Evolutionary conservation across 1,139 yeast species (phyloP), one percentile per base, ranked within the genome.

Genomic region (Yamadazyma atmosphaerica): DNA sequence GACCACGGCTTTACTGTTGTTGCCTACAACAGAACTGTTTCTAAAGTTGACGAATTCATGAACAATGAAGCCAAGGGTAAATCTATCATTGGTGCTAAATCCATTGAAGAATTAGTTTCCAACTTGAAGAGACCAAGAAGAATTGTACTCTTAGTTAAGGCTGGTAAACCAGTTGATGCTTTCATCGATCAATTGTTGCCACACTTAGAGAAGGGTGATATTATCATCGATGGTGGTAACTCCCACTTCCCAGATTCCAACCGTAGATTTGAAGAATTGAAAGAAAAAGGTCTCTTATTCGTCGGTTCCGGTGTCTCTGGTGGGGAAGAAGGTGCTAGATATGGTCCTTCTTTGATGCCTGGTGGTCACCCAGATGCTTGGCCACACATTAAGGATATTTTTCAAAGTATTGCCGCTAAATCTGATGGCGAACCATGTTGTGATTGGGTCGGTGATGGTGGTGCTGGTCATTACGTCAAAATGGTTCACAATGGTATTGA

Each of bases 401-500:
- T 92, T 89, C 98, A 92, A 77, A 81, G 90, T 45, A 86, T 92
- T 58, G 74, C 98, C 43, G 98, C 98, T 61, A 88, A 92, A 77
- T 69, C 95, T 47, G 97, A 92, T 60, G 97, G 96, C 57, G 97
- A 92, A 74, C 96, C 98, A 63, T 92, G 98, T 76, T 92, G 98
- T 74, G 98, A 92, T 81, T 92, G 98, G 98, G 97, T 92, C 58
- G 98, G 98, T 61, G 95, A 90, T 57, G 96, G 95, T 43, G 98
- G 98, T 69, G 82, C 98, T 39, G 98, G 98, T 63, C 98, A 92
- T 75, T 92, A 86, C 74, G 98, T 92, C 65, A 92, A 92, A 80
- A 92, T 92, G 98, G 98, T 92, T 55, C 98, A 92, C 81, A 92
- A 92, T 68, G 98, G 98, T 86, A 92, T 92, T 60, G 98, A 92